Base-by-base conservation (phyloP, 192 early-diverging fungal genomes). In the Coemansia sp. region DNA sequence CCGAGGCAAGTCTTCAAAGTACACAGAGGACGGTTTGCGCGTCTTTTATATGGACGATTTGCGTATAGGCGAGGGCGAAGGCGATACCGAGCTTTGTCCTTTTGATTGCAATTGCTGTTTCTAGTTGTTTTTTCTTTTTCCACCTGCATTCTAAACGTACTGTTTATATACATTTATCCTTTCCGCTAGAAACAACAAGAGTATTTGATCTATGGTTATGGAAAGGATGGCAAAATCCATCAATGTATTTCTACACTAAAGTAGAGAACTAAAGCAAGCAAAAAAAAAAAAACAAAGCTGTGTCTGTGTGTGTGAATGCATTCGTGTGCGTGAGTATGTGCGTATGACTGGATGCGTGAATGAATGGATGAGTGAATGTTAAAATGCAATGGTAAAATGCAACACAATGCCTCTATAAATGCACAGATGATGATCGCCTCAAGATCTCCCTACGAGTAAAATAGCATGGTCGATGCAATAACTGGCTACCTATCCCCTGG, bases 81-180 rank as follows among this genome's bases (percentile, higher is more conserved):
- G 80, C 54, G 75, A 74, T 18, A 77, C 72, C 4, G 72, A 74
- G 2, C 55, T 48, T 0, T 83, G 80, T 37, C 80, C 80, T 1
- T 83, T 83, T 59, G 75, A 83, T 40, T 82, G 79, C 52, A 19
- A 69, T 4, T 82, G 79, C 55, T 82, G 79, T 21, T 82, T 67
- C 42, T 82, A 63, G 62, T 19, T 26, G 1, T 32, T 32, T 4
- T 32, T 32, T 32, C 1, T 4, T 4, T 32, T 32, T n/a, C n/a
- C n/a, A 13, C 21, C 39, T 37, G 7, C 59, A 61, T 41, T 61
- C 7, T 36, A 15, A 41, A 36, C 36, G 18, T 47, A n/a, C 46
- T 47, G n/a, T 47, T 11, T 47, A 47, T 47, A 15, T 47, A 47
- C n/a, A 47, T 5, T 0, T 47, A 47, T 47, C 12, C 46, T 15